A percentile compares a stretch with the other conserved stretches of the same genome.
Evolutionary conservation across 495 filamentous ascomycete species (phyloP).

Genomic region (Hyaloscypha hepaticicola): DNA sequence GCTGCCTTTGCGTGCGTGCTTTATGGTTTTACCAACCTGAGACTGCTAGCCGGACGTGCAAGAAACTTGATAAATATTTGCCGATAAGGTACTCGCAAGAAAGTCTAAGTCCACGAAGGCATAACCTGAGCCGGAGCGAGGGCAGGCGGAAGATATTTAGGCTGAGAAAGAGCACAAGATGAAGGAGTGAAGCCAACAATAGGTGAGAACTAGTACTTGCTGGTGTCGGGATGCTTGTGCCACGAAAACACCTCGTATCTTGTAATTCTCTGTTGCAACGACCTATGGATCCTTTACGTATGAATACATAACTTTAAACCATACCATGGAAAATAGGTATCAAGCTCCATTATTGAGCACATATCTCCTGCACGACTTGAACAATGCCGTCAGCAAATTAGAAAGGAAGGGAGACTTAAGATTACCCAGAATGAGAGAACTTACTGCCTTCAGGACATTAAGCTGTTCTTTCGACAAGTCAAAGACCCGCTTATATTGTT

Average conservation of each 20-base stretch:
- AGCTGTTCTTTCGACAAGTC: slow-evolving; percentile 71
- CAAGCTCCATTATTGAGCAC: slow-evolving; percentile 24
- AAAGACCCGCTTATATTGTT: slow-evolving; percentile 83
- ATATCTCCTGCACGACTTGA: slow-evolving; percentile 30
- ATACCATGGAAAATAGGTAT: slow-evolving; percentile 1
- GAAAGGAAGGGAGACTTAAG: background rate
- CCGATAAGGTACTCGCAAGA: slow-evolving; percentile 58
- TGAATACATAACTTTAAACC: background rate
- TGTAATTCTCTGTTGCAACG: no score
- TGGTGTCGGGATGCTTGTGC: no score
- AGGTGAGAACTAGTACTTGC: background rate
- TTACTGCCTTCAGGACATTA: slow-evolving; percentile 60
- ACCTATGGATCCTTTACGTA: background rate
- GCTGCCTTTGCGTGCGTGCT: slow-evolving; percentile 40
- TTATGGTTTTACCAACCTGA: slow-evolving; percentile 73
- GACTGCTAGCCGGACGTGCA: slow-evolving; percentile 65
- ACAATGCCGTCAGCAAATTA: background rate
- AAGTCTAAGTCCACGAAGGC: slow-evolving; percentile 47
- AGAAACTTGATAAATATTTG: slow-evolving; percentile 73
- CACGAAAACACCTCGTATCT: no score
- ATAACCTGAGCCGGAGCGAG: background rate
- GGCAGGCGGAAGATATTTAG: slow-evolving; percentile 8
- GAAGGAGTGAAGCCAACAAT: background rate
- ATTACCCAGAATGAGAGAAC: slow-evolving; percentile 9
- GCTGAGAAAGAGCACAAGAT: background rate